These are phyloP conservation scores for Eimeria falciformis DNA, from an alignment of 169 alveolate genomes.

Conservation along the genomic window DNA sequence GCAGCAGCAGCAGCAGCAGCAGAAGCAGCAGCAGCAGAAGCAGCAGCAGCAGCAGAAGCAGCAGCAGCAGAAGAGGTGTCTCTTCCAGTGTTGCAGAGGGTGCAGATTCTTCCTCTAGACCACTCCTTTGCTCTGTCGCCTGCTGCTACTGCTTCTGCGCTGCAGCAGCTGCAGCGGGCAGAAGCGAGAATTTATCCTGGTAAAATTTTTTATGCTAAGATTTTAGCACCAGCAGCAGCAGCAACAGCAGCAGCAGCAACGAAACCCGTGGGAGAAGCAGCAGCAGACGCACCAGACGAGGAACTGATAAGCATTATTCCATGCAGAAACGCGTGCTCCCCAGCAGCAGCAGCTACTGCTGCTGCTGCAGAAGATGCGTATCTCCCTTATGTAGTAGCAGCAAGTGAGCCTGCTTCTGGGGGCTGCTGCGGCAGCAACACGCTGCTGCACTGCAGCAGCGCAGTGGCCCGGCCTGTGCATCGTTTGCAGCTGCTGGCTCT, in stretches of 20 bases:
- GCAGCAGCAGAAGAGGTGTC: conserved; percentile 2
- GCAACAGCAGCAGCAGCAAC: conserved; percentile 9
- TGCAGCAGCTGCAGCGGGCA: conserved; percentile 3
- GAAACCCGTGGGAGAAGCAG: background rate
- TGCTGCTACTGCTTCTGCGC: conserved; percentile 20
- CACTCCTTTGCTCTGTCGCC: background rate
- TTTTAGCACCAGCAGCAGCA: conserved; percentile 2
- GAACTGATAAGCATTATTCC: background rate
- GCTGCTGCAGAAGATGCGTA: background rate
- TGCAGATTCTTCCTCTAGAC: background rate
- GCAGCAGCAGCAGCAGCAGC: background rate
- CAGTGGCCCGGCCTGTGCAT: background rate
- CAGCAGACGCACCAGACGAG: background rate
- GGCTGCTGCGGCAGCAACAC: conserved; percentile 8
- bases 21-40: background rate
- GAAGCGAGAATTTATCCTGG: background rate
- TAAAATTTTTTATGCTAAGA: background rate
- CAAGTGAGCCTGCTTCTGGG: background rate
- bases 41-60: conserved; percentile 2
- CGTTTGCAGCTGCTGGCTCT: conserved; percentile 5
- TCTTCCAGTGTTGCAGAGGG: background rate
- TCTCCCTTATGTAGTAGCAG: conserved; percentile 11
- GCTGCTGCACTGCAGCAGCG: conserved; percentile 23
- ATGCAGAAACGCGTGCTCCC: background rate
- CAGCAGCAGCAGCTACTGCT: background rate